These are phyloP conservation scores for Dactylellina haptotyla DNA, from an alignment of 2,329 filamentous ascomycete species.

Conservation along the genomic window DNA sequence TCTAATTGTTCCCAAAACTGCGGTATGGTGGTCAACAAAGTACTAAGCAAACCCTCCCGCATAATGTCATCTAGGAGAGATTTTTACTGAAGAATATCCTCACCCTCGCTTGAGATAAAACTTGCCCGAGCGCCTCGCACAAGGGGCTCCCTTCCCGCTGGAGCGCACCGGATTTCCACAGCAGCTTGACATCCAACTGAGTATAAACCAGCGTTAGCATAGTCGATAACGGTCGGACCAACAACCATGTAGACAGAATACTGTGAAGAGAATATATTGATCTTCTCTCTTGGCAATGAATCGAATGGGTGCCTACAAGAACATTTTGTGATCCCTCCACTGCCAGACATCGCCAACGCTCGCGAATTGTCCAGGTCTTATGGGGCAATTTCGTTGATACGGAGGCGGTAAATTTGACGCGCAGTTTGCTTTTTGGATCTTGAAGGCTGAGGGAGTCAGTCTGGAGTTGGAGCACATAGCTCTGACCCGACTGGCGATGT, in stretches of 20 bases:
- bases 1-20: slow-evolving; percentile 36
- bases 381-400: slow-evolving; percentile 33
- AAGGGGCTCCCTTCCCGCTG: slow-evolving; percentile 38
- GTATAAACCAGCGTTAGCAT: not conserved
- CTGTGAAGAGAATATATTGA: not conserved
- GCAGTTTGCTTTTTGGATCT: slow-evolving; percentile 30
- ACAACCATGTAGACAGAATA: not conserved
- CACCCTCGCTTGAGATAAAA: slow-evolving; percentile 19
- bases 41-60: not conserved
- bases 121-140: slow-evolving; percentile 29
- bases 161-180: slow-evolving; percentile 29
- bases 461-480: slow-evolving; percentile 5
- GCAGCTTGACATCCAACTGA: slow-evolving; percentile 32
- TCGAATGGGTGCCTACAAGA: slow-evolving; percentile 9
- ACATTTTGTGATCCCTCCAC: slow-evolving; percentile 33
- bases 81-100: not conserved
- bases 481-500: not conserved
- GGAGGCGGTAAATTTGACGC: slow-evolving; percentile 37
- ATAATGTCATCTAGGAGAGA: slow-evolving; percentile 14
- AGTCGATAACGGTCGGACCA: no score
- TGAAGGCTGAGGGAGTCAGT: slow-evolving; percentile 35
- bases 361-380: slow-evolving; percentile 5
- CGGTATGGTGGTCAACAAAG: not conserved
- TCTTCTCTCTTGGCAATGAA: not conserved
- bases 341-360: slow-evolving; percentile 29